Conservation (phyloP, 441 rosid genomes). For the Pelargonium fulgidum region DNA sequence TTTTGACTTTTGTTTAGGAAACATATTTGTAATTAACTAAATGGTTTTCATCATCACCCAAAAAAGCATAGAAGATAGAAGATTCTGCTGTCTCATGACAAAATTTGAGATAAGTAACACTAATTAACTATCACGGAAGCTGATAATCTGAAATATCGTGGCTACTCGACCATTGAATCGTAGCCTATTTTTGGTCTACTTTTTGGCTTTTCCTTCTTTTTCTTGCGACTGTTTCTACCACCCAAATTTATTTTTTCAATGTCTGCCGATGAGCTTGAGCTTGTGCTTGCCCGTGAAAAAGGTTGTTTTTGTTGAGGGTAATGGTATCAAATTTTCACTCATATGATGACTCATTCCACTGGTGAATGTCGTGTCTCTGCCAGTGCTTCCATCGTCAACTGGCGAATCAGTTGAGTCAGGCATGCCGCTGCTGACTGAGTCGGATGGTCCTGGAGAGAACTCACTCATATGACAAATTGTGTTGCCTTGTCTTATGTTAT, state of each 20-base stretch:
- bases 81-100: too few species aligned
- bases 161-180: slow-evolving; percentile 11
- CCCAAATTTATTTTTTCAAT: not conserved
- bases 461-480: slow-evolving; percentile 23
- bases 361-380: slow-evolving; percentile 15
- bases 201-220: not conserved
- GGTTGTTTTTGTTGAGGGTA: slow-evolving; percentile 20
- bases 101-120: too few species aligned
- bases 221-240: not conserved
- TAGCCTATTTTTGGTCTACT: slow-evolving; percentile 8
- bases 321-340: slow-evolving; percentile 17
- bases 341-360: slow-evolving; percentile 17
- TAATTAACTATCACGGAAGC: too few species aligned
- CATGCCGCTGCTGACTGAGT: slow-evolving; percentile 28
- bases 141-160: not conserved
- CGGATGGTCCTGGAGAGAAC: slow-evolving; percentile 36
- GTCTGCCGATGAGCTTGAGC: slow-evolving; percentile 9
- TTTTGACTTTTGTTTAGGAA: too few species aligned
- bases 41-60: too few species aligned
- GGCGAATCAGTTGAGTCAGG: slow-evolving; percentile 11
- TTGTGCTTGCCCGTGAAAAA: slow-evolving; percentile 11
- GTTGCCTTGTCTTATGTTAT: slow-evolving; percentile 31
- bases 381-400: slow-evolving; percentile 18
- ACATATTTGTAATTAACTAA: too few species aligned
- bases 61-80: too few species aligned